Base-by-base conservation (phyloP, 495 filamentous ascomycete genomes). In the Letharia lupina region DNA sequence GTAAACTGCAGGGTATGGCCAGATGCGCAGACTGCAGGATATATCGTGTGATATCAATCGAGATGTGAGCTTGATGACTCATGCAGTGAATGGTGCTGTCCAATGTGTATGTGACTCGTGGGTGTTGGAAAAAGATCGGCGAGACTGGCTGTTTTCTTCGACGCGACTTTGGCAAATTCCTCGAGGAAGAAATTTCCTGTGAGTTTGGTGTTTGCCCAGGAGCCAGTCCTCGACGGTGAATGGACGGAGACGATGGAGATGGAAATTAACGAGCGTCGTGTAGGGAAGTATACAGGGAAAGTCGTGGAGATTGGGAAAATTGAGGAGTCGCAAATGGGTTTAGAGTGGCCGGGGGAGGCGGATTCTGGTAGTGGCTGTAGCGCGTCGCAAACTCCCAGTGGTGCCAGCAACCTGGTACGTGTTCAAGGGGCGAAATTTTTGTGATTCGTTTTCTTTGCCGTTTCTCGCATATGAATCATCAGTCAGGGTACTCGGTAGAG, bases 41-140 rank as follows among this genome's bases (percentile, higher is more conserved):
- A 33, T 23, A 45, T 45, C 37, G 63, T 39, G 35, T 10, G 28
- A 10, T 59, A 12, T 4, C 37, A 3, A 42, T 65, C 15, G 54
- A 44, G 44, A 37, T n/a, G 28, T 37, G 23, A 58, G 15, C 28
- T 41, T 47, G 54, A 45, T 28, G 0, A 41, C 18, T 13, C 5
- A 65, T 47, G 31, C 20, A 65, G 41, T 33, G 37, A 15, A 59
- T 11, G 20, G 42, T 58, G 63, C 33, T 13, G n/a, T 31, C 37
- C 15, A 15, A 57, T 7, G 20, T 20, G 41, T 58, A 45, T 33
- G 40, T 31, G 52, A 47, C 6, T 35, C 8, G 42, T 42, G 15
- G 18, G 41, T 65, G 44, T 35, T 39, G 63, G 63, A 64, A 65
- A 63, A 58, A 45, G 63, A 59, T 37, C 40, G 63, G 42, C 40